Conservation (phyloP, 306 rosid species). For the Castanospermum australe region DNA sequence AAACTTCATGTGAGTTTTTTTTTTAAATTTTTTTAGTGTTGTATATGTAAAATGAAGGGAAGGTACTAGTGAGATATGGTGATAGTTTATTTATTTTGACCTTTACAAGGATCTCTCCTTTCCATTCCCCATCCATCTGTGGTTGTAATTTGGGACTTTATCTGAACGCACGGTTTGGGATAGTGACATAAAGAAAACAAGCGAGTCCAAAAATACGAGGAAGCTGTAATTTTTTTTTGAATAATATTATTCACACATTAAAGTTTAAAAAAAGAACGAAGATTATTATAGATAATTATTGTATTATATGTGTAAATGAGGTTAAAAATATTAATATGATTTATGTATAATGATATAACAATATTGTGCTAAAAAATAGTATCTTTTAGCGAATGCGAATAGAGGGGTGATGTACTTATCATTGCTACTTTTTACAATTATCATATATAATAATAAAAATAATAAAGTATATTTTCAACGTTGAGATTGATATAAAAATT, state of each 20-base stretch:
- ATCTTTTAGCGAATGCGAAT: too few species aligned
- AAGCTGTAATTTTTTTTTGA: not conserved
- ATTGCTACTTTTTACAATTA: too few species aligned
- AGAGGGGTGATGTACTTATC: too few species aligned
- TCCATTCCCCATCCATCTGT: not conserved
- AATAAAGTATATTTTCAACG: too few species aligned
- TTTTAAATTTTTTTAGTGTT: not conserved
- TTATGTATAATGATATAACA: too few species aligned
- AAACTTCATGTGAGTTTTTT: not conserved
- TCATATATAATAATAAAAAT: too few species aligned
- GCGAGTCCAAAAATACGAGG: not conserved
- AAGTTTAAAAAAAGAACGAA: too few species aligned
- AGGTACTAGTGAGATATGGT: not conserved
- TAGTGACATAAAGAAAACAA: not conserved
- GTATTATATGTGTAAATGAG: too few species aligned
- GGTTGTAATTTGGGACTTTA: slow-evolving; percentile 6
- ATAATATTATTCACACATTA: not conserved
- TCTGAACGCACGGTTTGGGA: not conserved
- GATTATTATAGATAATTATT: too few species aligned
- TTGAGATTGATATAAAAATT: too few species aligned
- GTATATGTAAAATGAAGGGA: not conserved
- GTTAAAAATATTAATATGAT: too few species aligned
- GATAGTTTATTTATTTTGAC: not conserved
- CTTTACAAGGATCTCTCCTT: not conserved
- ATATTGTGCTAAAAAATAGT: too few species aligned